Base-by-base conservation (phyloP, 2,329 filamentous ascomycete species). In the Aschersonia sp. region DNA sequence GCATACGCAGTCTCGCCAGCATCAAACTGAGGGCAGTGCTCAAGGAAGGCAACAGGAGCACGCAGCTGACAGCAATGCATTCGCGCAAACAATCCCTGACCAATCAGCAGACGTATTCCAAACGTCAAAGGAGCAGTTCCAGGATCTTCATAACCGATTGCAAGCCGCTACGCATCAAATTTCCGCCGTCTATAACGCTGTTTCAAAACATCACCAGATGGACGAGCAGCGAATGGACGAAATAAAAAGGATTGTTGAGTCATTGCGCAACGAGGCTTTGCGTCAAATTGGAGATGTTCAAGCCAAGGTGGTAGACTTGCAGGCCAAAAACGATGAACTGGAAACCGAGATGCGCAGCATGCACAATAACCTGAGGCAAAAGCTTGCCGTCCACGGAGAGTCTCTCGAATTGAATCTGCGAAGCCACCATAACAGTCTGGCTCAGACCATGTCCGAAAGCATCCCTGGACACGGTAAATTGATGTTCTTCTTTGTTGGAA, bases 61-160 rank as follows among this genome's bases (percentile, higher is more conserved):
- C 49, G 59, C 64, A 45, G 20, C 51, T 40, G 45, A 51, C 44
- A 44, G 50, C 53, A 54, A 55, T 46, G 59, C 56, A 46, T 47
- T 50, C 31, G 48, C 55, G 52, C 51, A 58, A 54, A 57, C 63
- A 44, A 61, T 75, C 43, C 67, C 71, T 43, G 75, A 80, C 56
- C 54, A 67, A 49, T 59, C 66, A 35, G 63, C 76, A 46, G 68
- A 74, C 44, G 57, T 60, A 32, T 73, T 74, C 58, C 64, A 67
- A 29, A 70, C 66, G 43, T 74, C 73, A 53, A 66, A 67, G 55
- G 66, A 68, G 9, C 88, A 95, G 63, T 91, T 96, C 60, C 74
- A 75, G 35, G 89, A 96, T 61, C 74, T 97, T 10, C 84, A 94
- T 70, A 84, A 84, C 68, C 84, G 89, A 32, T 70, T 97, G 20